Percentiles rank a stretch among this genome's conserved stretches.
These are phyloP conservation scores for Dictyostelium brefeldianum DNA, from an alignment of 78 protist genomes.

Conservation along the genomic window DNA sequence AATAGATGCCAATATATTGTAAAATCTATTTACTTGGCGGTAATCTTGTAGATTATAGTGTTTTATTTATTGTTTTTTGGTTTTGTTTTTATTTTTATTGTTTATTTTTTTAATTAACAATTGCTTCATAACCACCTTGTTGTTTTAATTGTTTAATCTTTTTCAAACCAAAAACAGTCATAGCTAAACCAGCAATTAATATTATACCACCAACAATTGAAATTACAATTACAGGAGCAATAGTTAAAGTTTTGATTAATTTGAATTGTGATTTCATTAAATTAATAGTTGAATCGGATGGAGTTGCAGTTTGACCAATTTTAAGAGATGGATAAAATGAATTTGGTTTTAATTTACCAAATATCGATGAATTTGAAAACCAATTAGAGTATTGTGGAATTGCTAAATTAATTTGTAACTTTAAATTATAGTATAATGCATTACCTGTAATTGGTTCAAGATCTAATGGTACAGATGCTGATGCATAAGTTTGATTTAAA, in stretches of 20 bases:
- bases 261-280: slow-evolving; percentile 19
- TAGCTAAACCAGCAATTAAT: slow-evolving; percentile 25
- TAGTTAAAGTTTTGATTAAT: neutral
- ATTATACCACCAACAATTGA: slow-evolving; percentile 50
- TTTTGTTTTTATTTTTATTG: neutral
- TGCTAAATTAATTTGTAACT: slow-evolving; percentile 37
- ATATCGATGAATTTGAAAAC: neutral
- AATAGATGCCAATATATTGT: too few species aligned
- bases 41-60: too few species aligned
- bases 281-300: slow-evolving; percentile 17
- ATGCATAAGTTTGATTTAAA: slow-evolving; percentile 22
- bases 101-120: neutral
- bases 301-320: slow-evolving; percentile 68
- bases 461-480: slow-evolving; percentile 62
- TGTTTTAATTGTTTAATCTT: slow-evolving; percentile 3
- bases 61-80: neutral
- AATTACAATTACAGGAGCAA: slow-evolving; percentile 26
- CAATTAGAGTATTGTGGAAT: neutral
- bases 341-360: neutral
- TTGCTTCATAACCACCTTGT: neutral
- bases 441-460: slow-evolving; percentile 70
- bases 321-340: slow-evolving; percentile 38
- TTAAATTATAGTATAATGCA: slow-evolving; percentile 62
- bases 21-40: too few species aligned
- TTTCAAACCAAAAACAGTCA: slow-evolving; percentile 31